phyloP scores from a whole-genome alignment of 1,139 yeast genomes.

The Yamadazyma atlantica region DNA sequence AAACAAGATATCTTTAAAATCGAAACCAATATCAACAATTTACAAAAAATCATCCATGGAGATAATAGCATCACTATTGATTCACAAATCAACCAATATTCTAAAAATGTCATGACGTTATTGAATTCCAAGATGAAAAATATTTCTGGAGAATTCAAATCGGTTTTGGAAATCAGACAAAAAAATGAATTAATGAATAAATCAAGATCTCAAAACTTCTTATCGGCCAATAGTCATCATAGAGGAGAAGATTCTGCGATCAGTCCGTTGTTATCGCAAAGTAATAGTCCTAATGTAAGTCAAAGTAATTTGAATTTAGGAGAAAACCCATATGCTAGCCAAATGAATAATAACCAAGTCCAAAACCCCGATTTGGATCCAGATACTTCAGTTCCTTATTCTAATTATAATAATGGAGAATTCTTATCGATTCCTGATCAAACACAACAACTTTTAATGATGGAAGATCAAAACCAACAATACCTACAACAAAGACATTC shows the following conservation, averaged over 20 bases:
- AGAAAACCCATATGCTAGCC: slow-evolving; percentile 40
- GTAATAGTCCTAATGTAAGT: slow-evolving; percentile 20
- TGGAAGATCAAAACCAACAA: slow-evolving; percentile 72
- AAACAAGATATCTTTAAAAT: slow-evolving; percentile 90
- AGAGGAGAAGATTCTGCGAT: neutral
- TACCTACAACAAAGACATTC: slow-evolving; percentile 81
- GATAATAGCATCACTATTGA: slow-evolving; percentile 48
- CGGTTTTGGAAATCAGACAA: slow-evolving; percentile 84
- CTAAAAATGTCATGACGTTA: slow-evolving; percentile 82
- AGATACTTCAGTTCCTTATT: slow-evolving; percentile 26
- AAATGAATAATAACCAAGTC: slow-evolving; percentile 6
- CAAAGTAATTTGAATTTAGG: slow-evolving; percentile 20
- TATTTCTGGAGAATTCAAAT: slow-evolving; percentile 88
- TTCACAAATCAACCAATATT: slow-evolving; percentile 65
- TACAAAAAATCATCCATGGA: slow-evolving; percentile 57
- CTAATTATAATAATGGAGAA: slow-evolving; percentile 33
- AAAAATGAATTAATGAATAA: slow-evolving; percentile 79
- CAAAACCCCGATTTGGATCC: slow-evolving; percentile 34
- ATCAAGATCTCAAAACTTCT: slow-evolving; percentile 80
- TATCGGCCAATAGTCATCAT: slow-evolving; percentile 48
- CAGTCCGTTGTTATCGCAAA: slow-evolving; percentile 3
- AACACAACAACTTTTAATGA: slow-evolving; percentile 67
- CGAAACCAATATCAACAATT: slow-evolving; percentile 70
- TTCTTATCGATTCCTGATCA: slow-evolving; percentile 67
- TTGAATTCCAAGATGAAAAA: slow-evolving; percentile 88